These are phyloP conservation scores for Blastomyces percursus DNA, from an alignment of 2,329 filamentous ascomycete species.

Conservation along the genomic window DNA sequence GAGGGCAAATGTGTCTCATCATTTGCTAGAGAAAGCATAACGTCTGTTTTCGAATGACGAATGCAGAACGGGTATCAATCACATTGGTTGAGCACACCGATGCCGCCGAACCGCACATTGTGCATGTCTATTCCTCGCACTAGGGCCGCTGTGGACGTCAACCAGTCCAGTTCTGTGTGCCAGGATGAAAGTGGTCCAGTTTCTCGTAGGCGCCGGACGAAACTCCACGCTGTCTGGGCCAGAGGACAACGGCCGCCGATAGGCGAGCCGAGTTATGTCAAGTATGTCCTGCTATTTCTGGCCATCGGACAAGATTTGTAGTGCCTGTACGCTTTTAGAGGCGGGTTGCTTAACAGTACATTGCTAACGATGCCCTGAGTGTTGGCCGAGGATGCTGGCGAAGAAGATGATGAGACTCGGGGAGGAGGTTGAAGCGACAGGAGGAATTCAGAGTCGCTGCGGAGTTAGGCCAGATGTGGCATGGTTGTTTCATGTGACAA, in stretches of 20 bases:
- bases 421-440: background rate
- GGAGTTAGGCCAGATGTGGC: background rate
- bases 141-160: background rate
- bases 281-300: background rate
- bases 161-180: background rate
- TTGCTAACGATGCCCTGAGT: background rate
- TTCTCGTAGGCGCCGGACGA: constrained; percentile 1
- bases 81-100: background rate
- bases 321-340: background rate
- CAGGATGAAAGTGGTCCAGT: background rate
- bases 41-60: background rate
- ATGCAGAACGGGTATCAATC: constrained; percentile 1
- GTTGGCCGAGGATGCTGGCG: background rate
- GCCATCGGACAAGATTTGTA: background rate
- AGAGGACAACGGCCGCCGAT: background rate
- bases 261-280: background rate
- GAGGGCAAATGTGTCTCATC: constrained; percentile 10
- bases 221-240: background rate
- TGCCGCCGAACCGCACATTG: background rate
- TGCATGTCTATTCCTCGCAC: background rate
- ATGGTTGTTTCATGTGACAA: constrained; percentile 6
- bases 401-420: background rate
- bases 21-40: constrained; percentile 1
- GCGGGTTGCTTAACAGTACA: background rate
- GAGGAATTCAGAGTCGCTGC: background rate